These are phyloP conservation scores for Lentithecium fluviatile DNA, from an alignment of 495 filamentous ascomycete species.

Conservation along the genomic window DNA sequence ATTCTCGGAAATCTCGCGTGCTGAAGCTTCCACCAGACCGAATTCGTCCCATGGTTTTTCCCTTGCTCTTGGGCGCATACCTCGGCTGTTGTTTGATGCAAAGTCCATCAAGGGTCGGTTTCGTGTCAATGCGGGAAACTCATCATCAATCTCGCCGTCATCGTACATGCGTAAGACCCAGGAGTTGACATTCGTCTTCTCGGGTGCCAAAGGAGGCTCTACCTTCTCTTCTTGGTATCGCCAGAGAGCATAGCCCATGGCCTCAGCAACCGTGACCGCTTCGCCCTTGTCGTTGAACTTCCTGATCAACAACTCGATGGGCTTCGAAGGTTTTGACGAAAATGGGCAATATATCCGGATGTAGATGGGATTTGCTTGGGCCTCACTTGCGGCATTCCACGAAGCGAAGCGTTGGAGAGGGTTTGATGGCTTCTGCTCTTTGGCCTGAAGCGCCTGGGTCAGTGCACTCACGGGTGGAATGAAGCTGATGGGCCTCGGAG, in stretches of 20 bases:
- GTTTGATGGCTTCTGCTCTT: constrained; percentile 73
- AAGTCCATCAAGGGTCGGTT: constrained; percentile 79
- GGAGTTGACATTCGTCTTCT: constrained; percentile 79
- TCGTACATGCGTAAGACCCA: constrained; percentile 96
- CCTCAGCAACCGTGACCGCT: constrained; percentile 77
- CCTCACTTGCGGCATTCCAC: constrained; percentile 82
- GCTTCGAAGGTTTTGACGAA: constrained; percentile 63
- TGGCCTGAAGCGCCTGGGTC: constrained; percentile 69
- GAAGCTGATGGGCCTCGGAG: constrained; percentile 85
- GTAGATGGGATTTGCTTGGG: constrained; percentile 64
- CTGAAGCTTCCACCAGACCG: constrained; percentile 78
- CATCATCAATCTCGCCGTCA: constrained; percentile 90
- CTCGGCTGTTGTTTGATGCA: constrained; percentile 83
- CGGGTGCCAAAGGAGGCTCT: constrained; percentile 65
- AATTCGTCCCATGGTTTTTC: constrained; percentile 93
- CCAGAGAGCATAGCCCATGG: constrained; percentile 87
- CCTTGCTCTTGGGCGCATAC: constrained; percentile 65
- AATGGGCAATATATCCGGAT: constrained; percentile 88
- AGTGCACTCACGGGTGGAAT: constrained; percentile 75
- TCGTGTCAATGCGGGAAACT: constrained; percentile 84
- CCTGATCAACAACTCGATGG: constrained; percentile 59
- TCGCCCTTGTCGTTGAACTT: constrained; percentile 69
- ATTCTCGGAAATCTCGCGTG: constrained; percentile 75
- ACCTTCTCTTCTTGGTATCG: constrained; percentile 79
- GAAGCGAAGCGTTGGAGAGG: constrained; percentile 82